A percentile compares a stretch with the other conserved stretches of the same genome.
These are phyloP conservation scores for Paraphaeosphaeria sporulosa DNA, from an alignment of 2,329 filamentous ascomycete species.

Conservation along the genomic window DNA sequence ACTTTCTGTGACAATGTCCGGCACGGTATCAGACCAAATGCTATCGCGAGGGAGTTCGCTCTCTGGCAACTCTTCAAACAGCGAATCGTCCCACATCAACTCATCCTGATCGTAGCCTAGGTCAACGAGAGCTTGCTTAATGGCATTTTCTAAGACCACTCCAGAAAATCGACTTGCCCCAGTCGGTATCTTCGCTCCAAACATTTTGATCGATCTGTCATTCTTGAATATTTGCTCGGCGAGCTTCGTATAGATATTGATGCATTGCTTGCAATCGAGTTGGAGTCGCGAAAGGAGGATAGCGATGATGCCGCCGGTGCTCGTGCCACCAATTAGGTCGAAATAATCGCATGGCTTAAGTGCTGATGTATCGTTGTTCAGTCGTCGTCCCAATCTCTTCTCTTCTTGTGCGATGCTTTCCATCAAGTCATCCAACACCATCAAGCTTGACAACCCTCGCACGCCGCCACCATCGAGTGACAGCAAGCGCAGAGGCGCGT, in stretches of 20 bases:
- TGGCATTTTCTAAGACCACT: conserved; percentile 44
- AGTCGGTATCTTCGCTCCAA: conserved; percentile 47
- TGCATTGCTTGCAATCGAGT: conserved; percentile 48
- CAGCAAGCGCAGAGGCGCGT: conserved; percentile 43
- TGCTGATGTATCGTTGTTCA: conserved; percentile 33
- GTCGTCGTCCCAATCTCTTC: conserved; percentile 43
- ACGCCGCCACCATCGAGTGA: conserved; percentile 51
- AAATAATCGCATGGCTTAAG: conserved; percentile 52
- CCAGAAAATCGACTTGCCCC: conserved; percentile 49
- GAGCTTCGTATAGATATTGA: conserved; percentile 47
- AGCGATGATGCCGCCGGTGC: conserved; percentile 51
- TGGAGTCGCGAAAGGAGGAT: conserved; percentile 49
- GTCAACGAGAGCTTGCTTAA: conserved; percentile 44
- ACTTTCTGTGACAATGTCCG: conserved; percentile 34
- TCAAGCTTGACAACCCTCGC: conserved; percentile 46
- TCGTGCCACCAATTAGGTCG: conserved; percentile 51
- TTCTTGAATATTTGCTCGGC: conserved; percentile 50
- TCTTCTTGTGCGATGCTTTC: conserved; percentile 49
- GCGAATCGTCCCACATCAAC: conserved; percentile 50
- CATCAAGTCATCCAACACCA: conserved; percentile 51
- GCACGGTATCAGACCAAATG: conserved; percentile 44
- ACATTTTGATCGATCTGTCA: conserved; percentile 44
- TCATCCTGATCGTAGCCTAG: conserved; percentile 46
- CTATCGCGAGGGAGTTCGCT: conserved; percentile 36
- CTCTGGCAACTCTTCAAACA: conserved; percentile 48